Percentiles rank a stretch among this genome's conserved stretches.
These are phyloP conservation scores for Gossypium ekmanianum DNA, from an alignment of 345 rosid species.

Conservation along the genomic window DNA sequence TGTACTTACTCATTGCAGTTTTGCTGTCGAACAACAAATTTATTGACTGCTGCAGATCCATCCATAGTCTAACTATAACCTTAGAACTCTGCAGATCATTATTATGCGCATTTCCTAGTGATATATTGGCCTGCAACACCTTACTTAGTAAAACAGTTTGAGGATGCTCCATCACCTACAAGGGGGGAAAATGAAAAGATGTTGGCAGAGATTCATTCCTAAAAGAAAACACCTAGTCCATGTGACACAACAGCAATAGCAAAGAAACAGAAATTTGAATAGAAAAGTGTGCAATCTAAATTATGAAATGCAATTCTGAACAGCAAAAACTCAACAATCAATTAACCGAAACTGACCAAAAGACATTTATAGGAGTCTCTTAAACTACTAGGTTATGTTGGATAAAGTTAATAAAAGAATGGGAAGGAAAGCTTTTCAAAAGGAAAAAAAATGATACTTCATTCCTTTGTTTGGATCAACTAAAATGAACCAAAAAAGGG, in stretches of 20 bases:
- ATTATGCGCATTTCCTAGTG: conserved; percentile 58
- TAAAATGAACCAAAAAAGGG: too few relatives aligned
- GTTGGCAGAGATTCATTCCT: background rate
- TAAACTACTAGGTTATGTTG: background rate
- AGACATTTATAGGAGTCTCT: background rate
- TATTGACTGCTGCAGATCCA: conserved; percentile 81
- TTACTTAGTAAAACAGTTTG: conserved; percentile 73
- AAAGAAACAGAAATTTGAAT: background rate
- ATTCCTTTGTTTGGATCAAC: too few relatives aligned
- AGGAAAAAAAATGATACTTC: too few relatives aligned
- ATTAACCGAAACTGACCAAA: background rate
- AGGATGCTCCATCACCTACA: conserved; percentile 88
- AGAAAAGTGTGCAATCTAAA: background rate
- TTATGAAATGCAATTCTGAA: background rate
- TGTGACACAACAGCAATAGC: background rate
- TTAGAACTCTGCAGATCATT: conserved; percentile 35
- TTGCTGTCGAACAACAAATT: conserved; percentile 76
- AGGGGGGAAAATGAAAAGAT: conserved; percentile 7
- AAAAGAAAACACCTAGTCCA: background rate
- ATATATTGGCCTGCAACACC: conserved; percentile 61
- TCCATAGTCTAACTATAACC: conserved; percentile 54
- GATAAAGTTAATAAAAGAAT: background rate
- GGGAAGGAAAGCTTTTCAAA: background rate
- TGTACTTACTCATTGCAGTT: conserved; percentile 58
- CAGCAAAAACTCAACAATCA: background rate